These are phyloP conservation scores for Crithidia mellificae DNA, from an alignment of 208 protist genomes.

Conservation along the genomic window DNA sequence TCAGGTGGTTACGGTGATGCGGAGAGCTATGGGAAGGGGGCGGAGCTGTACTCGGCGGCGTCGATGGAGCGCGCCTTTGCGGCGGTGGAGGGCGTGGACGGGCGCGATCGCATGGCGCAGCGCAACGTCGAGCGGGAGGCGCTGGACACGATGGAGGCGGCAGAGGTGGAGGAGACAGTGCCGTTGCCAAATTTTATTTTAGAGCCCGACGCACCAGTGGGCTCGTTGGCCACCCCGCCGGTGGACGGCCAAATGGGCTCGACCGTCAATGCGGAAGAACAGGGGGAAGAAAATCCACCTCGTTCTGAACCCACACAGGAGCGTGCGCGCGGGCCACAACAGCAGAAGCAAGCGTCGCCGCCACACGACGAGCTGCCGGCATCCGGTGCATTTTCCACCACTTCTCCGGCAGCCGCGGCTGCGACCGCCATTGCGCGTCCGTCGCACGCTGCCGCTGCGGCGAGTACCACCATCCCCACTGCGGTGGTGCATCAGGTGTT, in stretches of 20 bases:
- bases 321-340: no score
- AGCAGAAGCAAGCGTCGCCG: no score
- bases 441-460: not conserved
- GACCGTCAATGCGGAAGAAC: no score
- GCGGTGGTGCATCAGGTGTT: slow-evolving; percentile 29
- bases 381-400: no score
- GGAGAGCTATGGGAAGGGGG: not conserved
- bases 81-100: slow-evolving; percentile 38
- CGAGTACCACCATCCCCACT: slow-evolving; percentile 5
- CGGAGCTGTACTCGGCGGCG: slow-evolving; percentile 31
- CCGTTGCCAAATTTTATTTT: slow-evolving; percentile 64
- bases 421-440: not conserved
- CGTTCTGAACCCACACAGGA: no score
- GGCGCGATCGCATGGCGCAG: slow-evolving; percentile 43
- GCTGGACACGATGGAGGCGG: slow-evolving; percentile 33
- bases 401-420: not conserved
- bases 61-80: slow-evolving; percentile 43
- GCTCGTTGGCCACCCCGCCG: not conserved
- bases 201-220: slow-evolving; percentile 1
- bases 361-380: no score
- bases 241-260: not conserved
- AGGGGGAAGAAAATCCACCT: no score
- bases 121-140: slow-evolving; percentile 39
- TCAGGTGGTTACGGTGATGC: not conserved
- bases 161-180: slow-evolving; percentile 40